Base-by-base conservation (phyloP, 768 basidiomycete genomes). In the Panus rudis region DNA sequence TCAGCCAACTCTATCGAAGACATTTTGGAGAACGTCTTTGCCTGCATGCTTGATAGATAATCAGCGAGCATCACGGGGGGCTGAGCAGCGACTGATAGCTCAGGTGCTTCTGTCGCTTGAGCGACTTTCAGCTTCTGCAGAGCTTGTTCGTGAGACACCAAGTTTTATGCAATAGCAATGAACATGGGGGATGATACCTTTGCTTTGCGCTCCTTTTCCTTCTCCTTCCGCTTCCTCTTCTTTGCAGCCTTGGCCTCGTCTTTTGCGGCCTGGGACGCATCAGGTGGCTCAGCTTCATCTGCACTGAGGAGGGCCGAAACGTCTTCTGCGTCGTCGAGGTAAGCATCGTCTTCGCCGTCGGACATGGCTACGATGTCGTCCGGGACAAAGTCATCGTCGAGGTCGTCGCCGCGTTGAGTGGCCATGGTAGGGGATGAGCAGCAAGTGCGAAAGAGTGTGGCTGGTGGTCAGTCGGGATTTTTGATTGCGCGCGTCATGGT, bases 1-100 rank as follows among this genome's bases (percentile, higher is more conserved):
- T 94, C 92, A 11, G 77, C 75, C 27, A 93, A 71, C 65, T 98
- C 93, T 46, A 98, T 69, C 11, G 66, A 65, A 6, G 84, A 85
- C 53, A 85, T 64, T 37, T 82, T 73, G 2, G 79, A 68, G 54
- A 82, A 84, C 3, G 78, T 72, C 53, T 80, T 86, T 37, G 71
- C 70, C 57, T 91, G 89, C 64, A 81, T 70, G 20, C 72, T 58
- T 7, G 74, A 65, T 16, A 93, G 55, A 56, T 85, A 84, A 24
- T 77, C 72, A 10, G 75, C 71, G n/a, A 89, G 64, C 42, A 68
- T 62, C 30, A 63, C 57, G 5, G 84, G 75, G 7, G 80, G 59
- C 58, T 81, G 78, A 17, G 70, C 66, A 33, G 83, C 76, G 30
- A 79, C 58, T 21, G 78, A 78, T 11, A 59, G 56, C 21, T 53